Conservation (phyloP, 116 monocot species). For the Papilionanthe hybrid region DNA sequence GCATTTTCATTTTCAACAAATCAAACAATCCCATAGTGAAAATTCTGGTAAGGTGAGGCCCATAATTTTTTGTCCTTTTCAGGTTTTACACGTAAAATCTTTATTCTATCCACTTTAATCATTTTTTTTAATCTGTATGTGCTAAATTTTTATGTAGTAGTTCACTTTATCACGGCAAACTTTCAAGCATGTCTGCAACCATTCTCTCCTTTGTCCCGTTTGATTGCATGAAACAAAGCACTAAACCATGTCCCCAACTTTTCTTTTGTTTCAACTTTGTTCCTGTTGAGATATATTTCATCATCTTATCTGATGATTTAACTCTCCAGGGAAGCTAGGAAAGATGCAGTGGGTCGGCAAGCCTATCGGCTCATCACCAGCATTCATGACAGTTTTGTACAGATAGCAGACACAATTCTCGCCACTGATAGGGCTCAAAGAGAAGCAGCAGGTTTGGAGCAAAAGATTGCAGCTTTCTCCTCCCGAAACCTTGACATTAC, state of each 20-base stretch:
- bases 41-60: too few relatives aligned
- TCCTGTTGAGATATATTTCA: neutral
- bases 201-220: too few relatives aligned
- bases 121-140: too few relatives aligned
- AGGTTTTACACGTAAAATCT: too few relatives aligned
- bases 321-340: constrained; percentile 28
- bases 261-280: neutral
- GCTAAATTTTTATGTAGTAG: too few relatives aligned
- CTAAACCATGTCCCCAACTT: neutral
- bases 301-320: neutral
- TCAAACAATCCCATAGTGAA: too few relatives aligned
- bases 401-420: constrained; percentile 33
- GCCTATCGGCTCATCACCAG: constrained; percentile 41
- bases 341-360: constrained; percentile 26
- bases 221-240: too few relatives aligned
- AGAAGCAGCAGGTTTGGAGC: constrained; percentile 29
- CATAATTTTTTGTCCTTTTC: too few relatives aligned
- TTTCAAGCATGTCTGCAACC: too few relatives aligned
- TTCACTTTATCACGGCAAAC: too few relatives aligned
- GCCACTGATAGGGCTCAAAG: constrained; percentile 31
- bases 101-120: too few relatives aligned
- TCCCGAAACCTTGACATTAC: constrained; percentile 26
- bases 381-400: constrained; percentile 34
- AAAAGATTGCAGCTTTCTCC: constrained; percentile 22
- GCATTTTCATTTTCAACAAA: too few relatives aligned